Evolutionary conservation across 208 protist genomes (phyloP), one percentile per base, ranked within the genome.

Genomic region (Acanthamoeba royreba): DNA sequence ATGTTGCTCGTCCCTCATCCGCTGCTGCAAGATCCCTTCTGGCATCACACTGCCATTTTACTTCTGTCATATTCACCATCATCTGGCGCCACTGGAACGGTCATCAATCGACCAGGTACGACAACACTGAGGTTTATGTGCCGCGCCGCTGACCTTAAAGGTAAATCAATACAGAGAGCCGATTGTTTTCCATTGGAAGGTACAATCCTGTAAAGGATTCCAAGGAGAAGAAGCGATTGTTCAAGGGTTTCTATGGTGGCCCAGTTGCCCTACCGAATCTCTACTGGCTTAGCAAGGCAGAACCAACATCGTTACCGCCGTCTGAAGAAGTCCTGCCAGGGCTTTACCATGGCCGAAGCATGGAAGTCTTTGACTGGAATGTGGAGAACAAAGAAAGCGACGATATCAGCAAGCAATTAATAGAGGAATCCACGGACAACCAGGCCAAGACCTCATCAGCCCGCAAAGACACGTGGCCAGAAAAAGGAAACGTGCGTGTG

Each of bases 91-190:
- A 52, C 33, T 9, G 72, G 72, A 4, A 43, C 42, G 11, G 72
- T 83, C 42, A 83, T 83, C 72, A 83, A 83, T n/a, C 72, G 72
- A 83, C 72, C 72, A 25, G 72, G 72, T 83, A 31, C 35, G 9
- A n/a, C n/a, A n/a, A n/a, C n/a, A n/a, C n/a, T n/a, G n/a, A n/a
- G n/a, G n/a, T n/a, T n/a, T n/a, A n/a, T n/a, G n/a, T n/a, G n/a
- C n/a, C n/a, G n/a, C n/a, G n/a, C n/a, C n/a, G n/a, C n/a, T n/a
- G n/a, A n/a, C n/a, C n/a, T n/a, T n/a, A n/a, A n/a, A n/a, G n/a
- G n/a, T n/a, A n/a, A n/a, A n/a, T n/a, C n/a, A n/a, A 5, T 25
- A 35, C 69, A 83, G 72, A 83, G 42, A 83, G 72, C 72, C 72
- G 72, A 8, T 31, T 83, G 38, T 83, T 83, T n/a, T n/a, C n/a